Conservation (phyloP, 2,329 filamentous ascomycete species). For the Curvularia eragrostidis region DNA sequence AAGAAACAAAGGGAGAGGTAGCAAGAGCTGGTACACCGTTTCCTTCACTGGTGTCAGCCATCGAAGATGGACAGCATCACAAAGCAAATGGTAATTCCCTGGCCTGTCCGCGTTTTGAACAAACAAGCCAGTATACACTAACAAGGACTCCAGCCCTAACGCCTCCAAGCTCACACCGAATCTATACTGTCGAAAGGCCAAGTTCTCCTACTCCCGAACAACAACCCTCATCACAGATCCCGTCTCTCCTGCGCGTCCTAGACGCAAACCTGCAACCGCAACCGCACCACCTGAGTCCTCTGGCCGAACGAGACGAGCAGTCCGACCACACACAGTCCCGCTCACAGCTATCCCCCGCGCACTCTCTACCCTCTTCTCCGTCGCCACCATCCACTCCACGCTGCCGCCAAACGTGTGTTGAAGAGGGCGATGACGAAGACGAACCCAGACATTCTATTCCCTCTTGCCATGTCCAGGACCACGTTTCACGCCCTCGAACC, state of each 20-base stretch:
- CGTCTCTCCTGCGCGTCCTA: neutral
- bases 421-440: neutral
- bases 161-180: neutral
- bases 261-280: neutral
- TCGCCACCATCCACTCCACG: neutral
- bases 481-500: neutral
- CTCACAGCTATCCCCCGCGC: neutral
- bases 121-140: neutral
- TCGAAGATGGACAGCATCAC: neutral
- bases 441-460: neutral
- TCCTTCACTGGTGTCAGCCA: neutral
- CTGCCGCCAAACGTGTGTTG: neutral
- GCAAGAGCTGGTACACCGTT: neutral
- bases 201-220: neutral
- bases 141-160: neutral
- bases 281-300: slow-evolving; percentile 1
- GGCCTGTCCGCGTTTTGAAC: neutral
- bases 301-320: neutral
- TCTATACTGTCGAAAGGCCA: neutral
- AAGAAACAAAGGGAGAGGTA: neutral
- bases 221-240: neutral
- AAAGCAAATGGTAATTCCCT: neutral
- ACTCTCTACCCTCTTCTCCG: neutral
- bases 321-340: neutral
- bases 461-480: neutral